Percentiles rank a stretch among this genome's conserved stretches.
phyloP scores from a whole-genome alignment of 805 yeast species.

The Brettanomyces custersianus region DNA sequence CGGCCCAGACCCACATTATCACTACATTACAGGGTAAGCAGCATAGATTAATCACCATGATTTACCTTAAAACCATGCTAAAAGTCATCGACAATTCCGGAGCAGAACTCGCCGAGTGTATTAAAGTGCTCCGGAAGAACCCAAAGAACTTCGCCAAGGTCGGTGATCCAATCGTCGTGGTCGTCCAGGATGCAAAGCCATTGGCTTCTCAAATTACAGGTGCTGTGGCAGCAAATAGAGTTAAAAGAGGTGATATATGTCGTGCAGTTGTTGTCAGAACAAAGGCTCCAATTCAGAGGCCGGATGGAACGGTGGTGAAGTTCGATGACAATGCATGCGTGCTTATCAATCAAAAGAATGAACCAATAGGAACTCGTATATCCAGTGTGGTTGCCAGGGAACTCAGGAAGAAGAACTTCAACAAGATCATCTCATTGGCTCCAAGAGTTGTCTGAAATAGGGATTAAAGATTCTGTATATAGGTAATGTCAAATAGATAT shows the following conservation, averaged over 20 bases:
- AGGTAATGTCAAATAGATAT: constrained; percentile 1
- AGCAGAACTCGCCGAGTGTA: constrained; percentile 90
- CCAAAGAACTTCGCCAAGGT: constrained; percentile 76
- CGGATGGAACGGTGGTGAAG: constrained; percentile 78
- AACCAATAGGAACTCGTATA: constrained; percentile 92
- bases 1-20: too few relatives aligned
- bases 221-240: constrained; percentile 65
- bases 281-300: constrained; percentile 57
- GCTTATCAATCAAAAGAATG: constrained; percentile 77
- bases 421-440: constrained; percentile 83
- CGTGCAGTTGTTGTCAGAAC: constrained; percentile 95
- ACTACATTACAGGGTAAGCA: too few relatives aligned
- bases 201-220: constrained; percentile 61
- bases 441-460: constrained; percentile 59
- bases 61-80: constrained; percentile 77
- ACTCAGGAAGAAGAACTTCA: constrained; percentile 70
- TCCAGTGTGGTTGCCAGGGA: constrained; percentile 87
- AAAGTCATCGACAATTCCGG: constrained; percentile 93
- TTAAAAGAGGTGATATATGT: constrained; percentile 90
- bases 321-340: constrained; percentile 98
- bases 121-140: constrained; percentile 84
- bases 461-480: constrained; percentile 2
- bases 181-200: constrained; percentile 85
- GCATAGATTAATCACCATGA: too few relatives aligned
- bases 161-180: constrained; percentile 92